phyloP scores from a whole-genome alignment of 257 asterid species.

The Solanum habrochaites region DNA sequence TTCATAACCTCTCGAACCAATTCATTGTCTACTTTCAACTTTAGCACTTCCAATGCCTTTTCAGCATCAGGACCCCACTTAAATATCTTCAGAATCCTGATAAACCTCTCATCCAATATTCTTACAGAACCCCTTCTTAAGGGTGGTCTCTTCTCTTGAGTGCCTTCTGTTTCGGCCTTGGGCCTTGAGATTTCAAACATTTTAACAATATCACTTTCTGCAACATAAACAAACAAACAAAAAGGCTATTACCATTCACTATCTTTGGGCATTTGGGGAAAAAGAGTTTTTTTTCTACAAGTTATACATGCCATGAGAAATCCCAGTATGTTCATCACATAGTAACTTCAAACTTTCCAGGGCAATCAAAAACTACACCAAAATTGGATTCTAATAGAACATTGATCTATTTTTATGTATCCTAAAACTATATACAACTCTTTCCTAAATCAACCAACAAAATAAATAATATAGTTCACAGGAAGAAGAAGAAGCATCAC shows the following conservation, averaged over 20 bases:
- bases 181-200: constrained; percentile 63
- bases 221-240: constrained; percentile 2
- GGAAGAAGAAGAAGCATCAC: not conserved
- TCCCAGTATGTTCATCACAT: not conserved
- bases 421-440: not conserved
- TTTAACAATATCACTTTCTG: constrained; percentile 78
- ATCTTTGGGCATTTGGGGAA: not conserved
- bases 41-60: constrained; percentile 73
- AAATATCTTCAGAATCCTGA: constrained; percentile 78
- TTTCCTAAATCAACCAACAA: not conserved
- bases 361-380: not conserved
- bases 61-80: constrained; percentile 96
- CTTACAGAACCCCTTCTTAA: constrained; percentile 18
- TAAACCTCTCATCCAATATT: constrained; percentile 71
- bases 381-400: not conserved
- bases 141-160: constrained; percentile 12
- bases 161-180: constrained; percentile 23
- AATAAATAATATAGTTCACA: not conserved
- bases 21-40: constrained; percentile 58
- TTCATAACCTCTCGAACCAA: constrained; percentile 71
- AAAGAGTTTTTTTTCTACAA: not conserved
- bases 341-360: not conserved
- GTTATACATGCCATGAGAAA: not conserved
- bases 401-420: not conserved
- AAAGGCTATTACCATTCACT: not conserved